Base-by-base conservation (phyloP, 345 rosid genomes). In the Melastoma malabathricum region DNA sequence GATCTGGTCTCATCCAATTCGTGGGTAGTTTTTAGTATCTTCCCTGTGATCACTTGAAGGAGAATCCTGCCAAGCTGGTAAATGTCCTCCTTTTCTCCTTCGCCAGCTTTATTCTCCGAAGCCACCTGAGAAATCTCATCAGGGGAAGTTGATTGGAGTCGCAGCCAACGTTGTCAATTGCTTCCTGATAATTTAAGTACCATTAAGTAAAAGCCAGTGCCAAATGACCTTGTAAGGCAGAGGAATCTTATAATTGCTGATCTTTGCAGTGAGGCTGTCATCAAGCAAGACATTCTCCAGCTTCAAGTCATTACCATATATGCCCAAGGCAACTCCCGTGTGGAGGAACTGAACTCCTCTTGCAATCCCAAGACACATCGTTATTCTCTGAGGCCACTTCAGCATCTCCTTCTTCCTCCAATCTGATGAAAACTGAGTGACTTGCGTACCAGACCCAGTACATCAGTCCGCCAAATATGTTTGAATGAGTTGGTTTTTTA, bases 311-410 rank as follows among this genome's bases (percentile, higher is more conserved):
- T 83, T 86, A 59, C 96, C 92, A 43, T 71, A 82, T 41, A 90
- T 71, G 13, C 89, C 89, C 10, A 90, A 86, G 17, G 94, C 74
- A 31, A 86, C 80, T 61, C 94, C 96, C 12, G 80, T 74, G 69
- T 90, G 98, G 69, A 90, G 69, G 81, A 90, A 90, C 52, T 86
- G 98, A 58, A 84, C 74, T 59, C 96, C 98, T 54, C 94, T 79
- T 5, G 96, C 86, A 8, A 82, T 73, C 14, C 94, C 94, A 41
- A 86, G 82, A 20, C 78, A 67, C 50, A 86, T 80, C 1, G 92
- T 77, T 89, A 86, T 83, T 69, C 96, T 73, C 54, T 86, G 87
- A 9, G 94, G 94, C 98, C 96, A 90, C 67, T 84, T 78, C 48
- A 90, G 67, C 19, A 68, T 68, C 47, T 90, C 94, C 72, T 75